Evolutionary conservation across 1,284 basidiomycete genomes (phyloP).

Genomic region (Trichosporon ovoides): DNA sequence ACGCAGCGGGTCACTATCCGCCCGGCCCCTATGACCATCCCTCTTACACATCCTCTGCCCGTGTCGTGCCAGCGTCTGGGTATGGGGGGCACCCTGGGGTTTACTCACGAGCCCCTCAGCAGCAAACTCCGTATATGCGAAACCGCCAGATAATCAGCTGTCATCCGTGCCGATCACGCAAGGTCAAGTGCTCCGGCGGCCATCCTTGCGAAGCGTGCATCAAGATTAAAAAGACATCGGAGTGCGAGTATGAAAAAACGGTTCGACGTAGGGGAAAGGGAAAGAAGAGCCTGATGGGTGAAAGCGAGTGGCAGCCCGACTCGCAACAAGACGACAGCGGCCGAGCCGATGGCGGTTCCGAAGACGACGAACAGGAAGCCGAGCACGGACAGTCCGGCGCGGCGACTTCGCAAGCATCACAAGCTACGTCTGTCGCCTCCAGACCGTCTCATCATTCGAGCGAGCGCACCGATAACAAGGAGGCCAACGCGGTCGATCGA

Average conservation of each 20-base stretch:
- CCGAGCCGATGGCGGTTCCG: not conserved
- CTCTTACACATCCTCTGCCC: not conserved
- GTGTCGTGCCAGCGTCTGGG: not conserved
- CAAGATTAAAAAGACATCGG: conserved; percentile 23
- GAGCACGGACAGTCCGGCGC: not conserved
- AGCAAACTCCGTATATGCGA: conserved; percentile 6
- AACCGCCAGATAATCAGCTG: conserved; percentile 38
- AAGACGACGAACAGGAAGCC: not conserved
- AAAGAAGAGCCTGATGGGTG: conserved; percentile 11
- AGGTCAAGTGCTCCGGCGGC: conserved; percentile 38
- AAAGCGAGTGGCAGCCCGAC: not conserved
- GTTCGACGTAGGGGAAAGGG: conserved; percentile 40
- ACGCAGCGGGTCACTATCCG: not conserved
- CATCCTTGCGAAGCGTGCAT: conserved; percentile 37
- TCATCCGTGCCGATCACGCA: conserved; percentile 37
- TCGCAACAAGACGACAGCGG: not conserved
- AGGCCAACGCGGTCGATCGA: not conserved
- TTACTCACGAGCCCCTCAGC: not conserved
- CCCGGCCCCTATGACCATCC: not conserved
- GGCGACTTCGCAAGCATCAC: not conserved
- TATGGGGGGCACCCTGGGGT: not conserved
- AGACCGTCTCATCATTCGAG: not conserved
- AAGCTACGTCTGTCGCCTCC: not conserved
- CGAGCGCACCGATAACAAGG: not conserved
- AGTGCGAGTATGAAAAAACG: conserved; percentile 35